Percentiles rank a stretch among this genome's conserved stretches.
These are phyloP conservation scores for Carallia pectinifolia DNA, from an alignment of 345 rosid genomes.

Conservation along the genomic window DNA sequence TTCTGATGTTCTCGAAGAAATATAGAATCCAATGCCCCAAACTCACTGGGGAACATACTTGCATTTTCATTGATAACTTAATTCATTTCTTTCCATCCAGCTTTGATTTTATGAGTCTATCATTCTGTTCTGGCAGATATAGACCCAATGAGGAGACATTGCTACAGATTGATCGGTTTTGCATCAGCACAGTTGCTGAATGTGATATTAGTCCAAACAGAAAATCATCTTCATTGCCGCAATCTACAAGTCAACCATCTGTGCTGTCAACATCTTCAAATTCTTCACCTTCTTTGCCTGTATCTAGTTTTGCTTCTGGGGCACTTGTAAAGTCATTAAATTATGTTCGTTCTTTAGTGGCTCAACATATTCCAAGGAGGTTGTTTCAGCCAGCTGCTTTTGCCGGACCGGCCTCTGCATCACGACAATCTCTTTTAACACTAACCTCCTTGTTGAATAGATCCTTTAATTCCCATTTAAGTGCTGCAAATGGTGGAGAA, in stretches of 20 bases:
- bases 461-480: conserved; percentile 80
- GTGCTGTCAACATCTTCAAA: conserved; percentile 31
- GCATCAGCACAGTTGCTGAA: conserved; percentile 67
- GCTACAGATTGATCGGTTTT: conserved; percentile 85
- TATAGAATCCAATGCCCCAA: too few relatives aligned
- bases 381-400: conserved; percentile 88
- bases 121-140: conserved; percentile 58
- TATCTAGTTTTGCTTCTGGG: conserved; percentile 78
- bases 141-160: conserved; percentile 92
- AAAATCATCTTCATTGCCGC: conserved; percentile 47
- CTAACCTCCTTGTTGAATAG: conserved; percentile 79
- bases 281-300: conserved; percentile 65
- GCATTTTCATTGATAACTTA: not conserved
- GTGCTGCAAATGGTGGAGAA: conserved; percentile 63
- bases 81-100: not conserved
- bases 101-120: conserved; percentile 8
- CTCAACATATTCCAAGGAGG: conserved; percentile 75
- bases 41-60: not conserved
- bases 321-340: conserved; percentile 88
- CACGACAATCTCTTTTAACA: conserved; percentile 74
- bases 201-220: conserved; percentile 62
- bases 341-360: conserved; percentile 93
- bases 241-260: conserved; percentile 41
- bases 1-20: too few relatives aligned
- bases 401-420: conserved; percentile 71